Evolutionary conservation across 371 early-diverging fungal species (phyloP).

Genomic region (Rhizomucor miehei): DNA sequence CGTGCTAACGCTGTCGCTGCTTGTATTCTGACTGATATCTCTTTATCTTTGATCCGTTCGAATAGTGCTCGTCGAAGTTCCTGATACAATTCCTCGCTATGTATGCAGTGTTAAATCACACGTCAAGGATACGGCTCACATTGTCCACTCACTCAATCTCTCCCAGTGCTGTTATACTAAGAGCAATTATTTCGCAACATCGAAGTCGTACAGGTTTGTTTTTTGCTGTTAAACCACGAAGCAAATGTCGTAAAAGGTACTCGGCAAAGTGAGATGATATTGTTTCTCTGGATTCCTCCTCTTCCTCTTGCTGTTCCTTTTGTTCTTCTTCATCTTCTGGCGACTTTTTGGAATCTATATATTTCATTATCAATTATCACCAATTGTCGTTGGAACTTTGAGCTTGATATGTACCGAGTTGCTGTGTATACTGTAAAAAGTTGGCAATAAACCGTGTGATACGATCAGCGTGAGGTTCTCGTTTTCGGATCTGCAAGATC

Average conservation of each 20-base stretch:
- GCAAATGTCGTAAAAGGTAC: conserved; percentile 60
- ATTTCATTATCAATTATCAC: neutral
- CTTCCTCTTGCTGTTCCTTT: conserved; percentile 16
- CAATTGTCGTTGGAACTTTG: neutral
- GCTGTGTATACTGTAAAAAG: conserved; percentile 70
- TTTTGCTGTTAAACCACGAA: conserved; percentile 73
- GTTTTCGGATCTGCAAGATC: conserved; percentile 68
- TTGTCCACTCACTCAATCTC: conserved; percentile 69
- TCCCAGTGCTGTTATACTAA: conserved; percentile 70
- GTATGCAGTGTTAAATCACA: neutral
- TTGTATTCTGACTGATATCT: conserved; percentile 74
- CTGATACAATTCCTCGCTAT: conserved; percentile 75
- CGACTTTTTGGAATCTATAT: conserved; percentile 5
- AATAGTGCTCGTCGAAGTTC: conserved; percentile 62
- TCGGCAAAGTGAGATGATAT: conserved; percentile 74
- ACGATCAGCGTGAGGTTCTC: conserved; percentile 71
- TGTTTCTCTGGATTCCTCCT: conserved; percentile 23
- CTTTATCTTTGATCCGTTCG: conserved; percentile 80
- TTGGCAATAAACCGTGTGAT: conserved; percentile 72
- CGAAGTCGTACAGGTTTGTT: conserved; percentile 75
- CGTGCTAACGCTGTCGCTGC: conserved; percentile 80
- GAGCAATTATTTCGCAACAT: conserved; percentile 77
- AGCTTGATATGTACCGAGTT: conserved; percentile 43
- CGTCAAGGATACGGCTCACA: neutral
- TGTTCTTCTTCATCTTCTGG: conserved; percentile 13